Evolutionary conservation across 2,329 filamentous ascomycete species (phyloP), one percentile per base, ranked within the genome.

Genomic region (Alternaria ventricosa): DNA sequence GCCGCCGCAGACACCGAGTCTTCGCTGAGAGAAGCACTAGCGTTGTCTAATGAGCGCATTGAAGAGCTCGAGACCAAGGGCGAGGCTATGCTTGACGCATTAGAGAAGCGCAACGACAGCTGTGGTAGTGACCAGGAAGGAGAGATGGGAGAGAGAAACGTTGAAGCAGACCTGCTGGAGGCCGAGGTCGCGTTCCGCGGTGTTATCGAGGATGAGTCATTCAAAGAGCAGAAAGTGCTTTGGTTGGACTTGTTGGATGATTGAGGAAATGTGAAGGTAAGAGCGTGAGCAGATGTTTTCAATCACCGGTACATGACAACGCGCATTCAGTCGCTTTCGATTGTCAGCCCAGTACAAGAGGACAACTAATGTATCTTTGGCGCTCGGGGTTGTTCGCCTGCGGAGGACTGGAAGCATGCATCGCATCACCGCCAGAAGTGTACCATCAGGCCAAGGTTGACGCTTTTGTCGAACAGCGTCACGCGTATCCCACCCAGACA

Each of bases 11-110:
- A 56, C n/a, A 64, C 46, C 7, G 59, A 67, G 23, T 20, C 53
- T 10, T 25, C 55, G 4, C 57, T 73, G 3, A 44, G 60, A 9
- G 68, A 71, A 27, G 69, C 68, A 6, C 60, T 71, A 1, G 61
- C 61, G 3, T 6, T 57, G 8, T 65, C 71, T 4, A 51, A 27
- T 12, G 62, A 69, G 28, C 58, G 66, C 3, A 66, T 71, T 22
- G 64, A 65, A 20, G 66, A 73, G 44, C 47, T 73, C n/a, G 69
- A 71, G 55, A 27, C 3, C 2, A 67, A 25, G 12, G 66, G 66
- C 3, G 60, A 59, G 28, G 57, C 28, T 2, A 13, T 73, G 13
- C 57, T 73, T 4, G 61, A 66, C 43, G 64, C 60, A 6, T 43
- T 71, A 3, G 62, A 68, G 12, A 44, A 30, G 28, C 44, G 47